Base-by-base conservation (phyloP, 1,284 basidiomycete genomes). In the Tilletia horrida region DNA sequence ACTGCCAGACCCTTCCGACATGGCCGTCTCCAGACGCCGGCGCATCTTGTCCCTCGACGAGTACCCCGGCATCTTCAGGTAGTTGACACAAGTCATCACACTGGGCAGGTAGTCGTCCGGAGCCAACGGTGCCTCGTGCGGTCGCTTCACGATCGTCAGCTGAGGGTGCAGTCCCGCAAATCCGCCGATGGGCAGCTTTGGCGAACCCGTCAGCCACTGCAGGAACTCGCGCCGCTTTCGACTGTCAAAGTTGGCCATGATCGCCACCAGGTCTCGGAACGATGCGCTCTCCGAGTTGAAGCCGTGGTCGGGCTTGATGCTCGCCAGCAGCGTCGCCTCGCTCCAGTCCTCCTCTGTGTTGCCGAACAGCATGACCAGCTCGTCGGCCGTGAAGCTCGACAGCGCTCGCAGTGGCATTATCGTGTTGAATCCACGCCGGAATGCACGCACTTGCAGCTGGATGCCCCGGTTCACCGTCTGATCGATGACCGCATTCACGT, bases 81-180 rank as follows among this genome's bases (percentile, higher is more conserved):
- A 84, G 67, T 97, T 96, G 73, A 95, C 94, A 82, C 95, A 98
- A 11, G 95, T 97, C 95, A 97, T 97, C 57, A 97, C 94, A 80
- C 92, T 94, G 0, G 95, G 95, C 47, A 98, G 85, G 81, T 96
- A 96, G 82, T 96, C 92, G 82, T 98, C 93, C 0, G 95, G 91
- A 18, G 88, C 88, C 64, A 79, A 64, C 27, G 79, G 79, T 27
- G 91, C 85, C 82, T 97, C 96, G 76, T 95, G 93, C 21, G 92
- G 92, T 82, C 98, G 97, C 75, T 94, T 90, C 55, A 99, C 95
- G 13, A 99, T 93, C 0, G 96, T 99, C 71, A 99, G 86, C 14
- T 91, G 88, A 1, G 96, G 96, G 76, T 91, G 94, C 67, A 99
- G 86, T 1, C 92, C 93, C 67, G 91, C 88, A 88, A 98, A 98